These are phyloP conservation scores for Alternaria sp. DNA, from an alignment of 2,329 filamentous ascomycete genomes.

Conservation along the genomic window DNA sequence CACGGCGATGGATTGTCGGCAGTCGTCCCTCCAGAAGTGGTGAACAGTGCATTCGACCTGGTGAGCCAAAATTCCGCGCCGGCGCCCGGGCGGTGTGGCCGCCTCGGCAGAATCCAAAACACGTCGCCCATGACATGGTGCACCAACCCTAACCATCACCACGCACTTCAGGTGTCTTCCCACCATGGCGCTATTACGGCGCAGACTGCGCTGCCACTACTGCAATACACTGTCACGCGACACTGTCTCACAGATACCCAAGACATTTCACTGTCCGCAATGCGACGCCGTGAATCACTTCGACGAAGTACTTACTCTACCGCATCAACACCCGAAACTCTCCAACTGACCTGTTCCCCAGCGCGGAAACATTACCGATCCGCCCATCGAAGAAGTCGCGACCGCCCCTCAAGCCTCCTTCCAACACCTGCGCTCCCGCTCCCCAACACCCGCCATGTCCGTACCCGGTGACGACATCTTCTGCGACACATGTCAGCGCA, in stretches of 20 bases:
- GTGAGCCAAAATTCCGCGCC: slow-evolving; percentile 24
- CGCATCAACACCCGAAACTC: neutral
- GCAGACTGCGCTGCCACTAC: slow-evolving; percentile 45
- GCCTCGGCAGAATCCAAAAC: slow-evolving; percentile 15
- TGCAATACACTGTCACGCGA: slow-evolving; percentile 38
- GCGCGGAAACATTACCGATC: slow-evolving; percentile 90
- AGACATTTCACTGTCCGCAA: slow-evolving; percentile 51
- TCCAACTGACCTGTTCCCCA: slow-evolving; percentile 48
- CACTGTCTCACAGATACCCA: slow-evolving; percentile 26
- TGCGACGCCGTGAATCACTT: slow-evolving; percentile 91
- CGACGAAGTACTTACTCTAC: slow-evolving; percentile 69
- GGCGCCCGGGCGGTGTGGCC: slow-evolving; percentile 22
- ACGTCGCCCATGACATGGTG: slow-evolving; percentile 17
- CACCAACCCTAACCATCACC: slow-evolving; percentile 1
- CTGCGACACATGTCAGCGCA: slow-evolving; percentile 83
- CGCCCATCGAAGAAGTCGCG: slow-evolving; percentile 64
- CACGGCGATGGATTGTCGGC: slow-evolving; percentile 1
- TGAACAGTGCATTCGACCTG: slow-evolving; percentile 8
- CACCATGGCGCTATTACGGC: slow-evolving; percentile 43
- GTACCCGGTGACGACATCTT: slow-evolving; percentile 55
- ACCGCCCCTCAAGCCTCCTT: slow-evolving; percentile 24
- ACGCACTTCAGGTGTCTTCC: neutral
- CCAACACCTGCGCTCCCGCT: slow-evolving; percentile 34
- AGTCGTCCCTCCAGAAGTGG: slow-evolving; percentile 3
- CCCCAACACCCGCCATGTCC: slow-evolving; percentile 33